Evolutionary conservation across 257 asterid genomes (phyloP).

Genomic region (Fraxinus pennsylvanica): DNA sequence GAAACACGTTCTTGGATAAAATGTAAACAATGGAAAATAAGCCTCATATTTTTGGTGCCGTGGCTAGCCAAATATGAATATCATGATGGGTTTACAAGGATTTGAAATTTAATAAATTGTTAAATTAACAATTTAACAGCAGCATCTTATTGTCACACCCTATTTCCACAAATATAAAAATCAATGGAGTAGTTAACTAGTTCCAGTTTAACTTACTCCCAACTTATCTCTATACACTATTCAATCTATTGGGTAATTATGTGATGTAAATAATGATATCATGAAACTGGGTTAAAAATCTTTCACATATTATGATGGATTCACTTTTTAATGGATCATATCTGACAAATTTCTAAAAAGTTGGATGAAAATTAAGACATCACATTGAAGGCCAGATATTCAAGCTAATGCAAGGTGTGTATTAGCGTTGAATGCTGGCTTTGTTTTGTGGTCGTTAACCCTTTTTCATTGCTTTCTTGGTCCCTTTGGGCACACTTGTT

Average conservation of each 20-base stretch:
- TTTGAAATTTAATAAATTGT: neutral
- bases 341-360: too few species aligned
- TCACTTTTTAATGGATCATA: neutral
- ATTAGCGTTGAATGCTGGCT: too few species aligned
- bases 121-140: neutral
- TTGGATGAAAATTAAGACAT: neutral
- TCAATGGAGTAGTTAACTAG: neutral
- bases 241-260: neutral
- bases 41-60: neutral
- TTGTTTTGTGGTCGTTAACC: too few species aligned
- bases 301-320: neutral
- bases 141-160: conserved; percentile 1
- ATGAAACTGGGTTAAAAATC: neutral
- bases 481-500: too few species aligned
- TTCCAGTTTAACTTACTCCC: neutral
- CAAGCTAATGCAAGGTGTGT: too few species aligned
- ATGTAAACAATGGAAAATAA: neutral
- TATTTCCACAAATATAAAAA: too few species aligned
- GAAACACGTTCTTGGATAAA: conserved; percentile 7
- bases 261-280: neutral
- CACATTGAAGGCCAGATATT: neutral
- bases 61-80: conserved; percentile 4
- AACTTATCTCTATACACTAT: neutral
- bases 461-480: too few species aligned
- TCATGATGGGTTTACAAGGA: conserved; percentile 5